Conservation (phyloP, 805 yeast species). For the Monosporozyma siamensis region DNA sequence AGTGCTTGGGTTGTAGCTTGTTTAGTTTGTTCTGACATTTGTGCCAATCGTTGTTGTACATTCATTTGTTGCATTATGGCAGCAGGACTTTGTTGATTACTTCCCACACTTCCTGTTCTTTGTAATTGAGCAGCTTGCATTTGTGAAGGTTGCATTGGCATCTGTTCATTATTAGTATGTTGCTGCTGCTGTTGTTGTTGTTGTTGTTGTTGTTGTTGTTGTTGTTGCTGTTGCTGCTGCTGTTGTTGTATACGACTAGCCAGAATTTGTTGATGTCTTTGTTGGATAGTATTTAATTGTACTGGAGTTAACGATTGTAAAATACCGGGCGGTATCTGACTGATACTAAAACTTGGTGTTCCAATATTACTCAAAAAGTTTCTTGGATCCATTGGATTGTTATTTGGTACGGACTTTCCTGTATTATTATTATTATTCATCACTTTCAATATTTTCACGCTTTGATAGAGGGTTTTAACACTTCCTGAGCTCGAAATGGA, state of each 20-base stretch:
- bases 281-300: constrained; percentile 29
- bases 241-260: constrained; percentile 24
- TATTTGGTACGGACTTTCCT: neutral
- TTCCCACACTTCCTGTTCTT: neutral
- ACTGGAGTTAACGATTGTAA: constrained; percentile 25
- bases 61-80: constrained; percentile 7
- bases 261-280: constrained; percentile 27
- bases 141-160: neutral
- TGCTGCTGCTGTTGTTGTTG: constrained; percentile 6
- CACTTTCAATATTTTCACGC: constrained; percentile 3
- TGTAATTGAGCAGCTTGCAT: constrained; percentile 1
- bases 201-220: constrained; percentile 8
- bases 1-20: constrained; percentile 4
- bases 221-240: constrained; percentile 16
- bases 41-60: constrained; percentile 8
- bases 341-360: constrained; percentile 27
- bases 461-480: too few relatives aligned
- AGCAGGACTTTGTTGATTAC: neutral
- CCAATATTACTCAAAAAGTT: constrained; percentile 25
- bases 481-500: too few relatives aligned
- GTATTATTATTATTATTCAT: constrained; percentile 1
- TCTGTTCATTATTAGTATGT: constrained; percentile 1
- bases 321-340: constrained; percentile 28
- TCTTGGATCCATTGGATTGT: constrained; percentile 1
- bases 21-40: constrained; percentile 3